Evolutionary conservation across 2,329 filamentous ascomycete species (phyloP).

Genomic region (Penicillium sp.): DNA sequence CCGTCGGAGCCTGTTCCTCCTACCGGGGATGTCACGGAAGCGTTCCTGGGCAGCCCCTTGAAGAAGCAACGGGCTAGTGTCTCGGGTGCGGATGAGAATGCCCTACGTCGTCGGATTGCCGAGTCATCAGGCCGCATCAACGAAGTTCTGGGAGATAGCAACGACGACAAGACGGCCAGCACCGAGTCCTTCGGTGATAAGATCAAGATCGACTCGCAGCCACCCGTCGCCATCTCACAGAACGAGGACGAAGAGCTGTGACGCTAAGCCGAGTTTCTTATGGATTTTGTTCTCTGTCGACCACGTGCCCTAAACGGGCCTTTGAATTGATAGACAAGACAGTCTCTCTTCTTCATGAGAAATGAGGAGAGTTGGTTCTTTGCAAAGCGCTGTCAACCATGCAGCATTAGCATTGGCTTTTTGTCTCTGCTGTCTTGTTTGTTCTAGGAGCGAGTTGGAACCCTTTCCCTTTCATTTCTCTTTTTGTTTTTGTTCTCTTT

Average conservation of each 20-base stretch:
- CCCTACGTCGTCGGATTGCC: conserved; percentile 49
- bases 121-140: conserved; percentile 48
- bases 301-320: not conserved
- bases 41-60: conserved; percentile 53
- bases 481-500: conserved; percentile 11
- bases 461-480: not conserved
- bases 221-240: conserved; percentile 6
- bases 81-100: conserved; percentile 50
- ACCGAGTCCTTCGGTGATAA: conserved; percentile 29
- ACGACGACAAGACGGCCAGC: conserved; percentile 21
- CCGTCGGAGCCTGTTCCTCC: conserved; percentile 32
- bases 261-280: not conserved
- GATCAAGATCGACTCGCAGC: conserved; percentile 27
- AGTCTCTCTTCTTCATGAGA: conserved; percentile 8
- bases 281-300: conserved; percentile 1
- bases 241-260: conserved; percentile 43
- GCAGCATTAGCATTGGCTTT: conserved; percentile 3
- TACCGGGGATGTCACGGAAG: conserved; percentile 36
- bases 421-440: conserved; percentile 6
- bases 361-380: conserved; percentile 3
- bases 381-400: conserved; percentile 14
- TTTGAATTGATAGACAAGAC: conserved; percentile 19
- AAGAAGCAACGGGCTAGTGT: conserved; percentile 56
- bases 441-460: not conserved
- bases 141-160: conserved; percentile 40